These are phyloP conservation scores for Candida methanosorbosa DNA, from an alignment of 805 yeast genomes.

Conservation along the genomic window DNA sequence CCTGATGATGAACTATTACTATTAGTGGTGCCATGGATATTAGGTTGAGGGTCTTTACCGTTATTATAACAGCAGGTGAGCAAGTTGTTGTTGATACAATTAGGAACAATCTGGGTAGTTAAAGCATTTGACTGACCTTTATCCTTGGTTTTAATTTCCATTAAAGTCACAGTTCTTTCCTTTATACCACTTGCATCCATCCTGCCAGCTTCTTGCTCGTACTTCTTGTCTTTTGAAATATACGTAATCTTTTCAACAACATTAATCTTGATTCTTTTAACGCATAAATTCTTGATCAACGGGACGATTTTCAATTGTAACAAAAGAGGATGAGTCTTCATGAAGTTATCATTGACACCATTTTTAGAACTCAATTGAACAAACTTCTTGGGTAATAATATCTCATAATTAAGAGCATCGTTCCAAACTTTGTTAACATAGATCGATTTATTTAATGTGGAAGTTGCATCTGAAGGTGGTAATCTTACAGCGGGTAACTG, in stretches of 20 bases:
- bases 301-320: slow-evolving; percentile 63
- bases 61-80: slow-evolving; percentile 45
- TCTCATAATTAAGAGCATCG: slow-evolving; percentile 59
- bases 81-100: slow-evolving; percentile 52
- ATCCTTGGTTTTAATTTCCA: slow-evolving; percentile 56
- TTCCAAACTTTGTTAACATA: slow-evolving; percentile 73
- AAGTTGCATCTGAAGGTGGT: slow-evolving; percentile 49
- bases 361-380: slow-evolving; percentile 53
- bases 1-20: neutral
- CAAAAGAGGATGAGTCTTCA: slow-evolving; percentile 23
- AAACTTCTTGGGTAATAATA: slow-evolving; percentile 63
- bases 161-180: slow-evolving; percentile 49
- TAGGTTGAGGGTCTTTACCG: slow-evolving; percentile 8
- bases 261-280: slow-evolving; percentile 59
- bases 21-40: neutral
- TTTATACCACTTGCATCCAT: slow-evolving; percentile 24
- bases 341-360: slow-evolving; percentile 15
- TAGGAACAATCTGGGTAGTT: slow-evolving; percentile 51
- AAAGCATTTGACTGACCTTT: slow-evolving; percentile 28
- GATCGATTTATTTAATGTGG: slow-evolving; percentile 61
- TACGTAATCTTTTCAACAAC: slow-evolving; percentile 60
- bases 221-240: slow-evolving; percentile 43
- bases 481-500: slow-evolving; percentile 42
- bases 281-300: slow-evolving; percentile 46
- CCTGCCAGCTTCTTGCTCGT: slow-evolving; percentile 44